phyloP scores from a whole-genome alignment of 257 asterid species.

The Galeopsis tetrahit region DNA sequence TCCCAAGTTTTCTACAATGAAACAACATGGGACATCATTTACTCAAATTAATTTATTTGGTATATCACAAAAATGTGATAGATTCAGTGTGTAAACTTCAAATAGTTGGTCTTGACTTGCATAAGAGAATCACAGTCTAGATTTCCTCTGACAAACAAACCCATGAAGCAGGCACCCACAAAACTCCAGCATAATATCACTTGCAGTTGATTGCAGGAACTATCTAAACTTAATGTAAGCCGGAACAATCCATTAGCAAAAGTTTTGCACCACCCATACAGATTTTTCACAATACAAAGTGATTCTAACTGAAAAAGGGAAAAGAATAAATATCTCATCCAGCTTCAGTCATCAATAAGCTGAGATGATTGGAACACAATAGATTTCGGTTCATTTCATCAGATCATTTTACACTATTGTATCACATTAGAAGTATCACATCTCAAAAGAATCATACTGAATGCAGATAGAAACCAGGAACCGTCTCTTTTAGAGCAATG shows the following conservation, averaged over 20 bases:
- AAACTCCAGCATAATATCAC: constrained; percentile 26
- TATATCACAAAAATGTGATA: neutral
- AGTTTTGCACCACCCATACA: neutral
- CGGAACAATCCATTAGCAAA: constrained; percentile 26
- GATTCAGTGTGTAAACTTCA: constrained; percentile 18
- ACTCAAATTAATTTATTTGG: neutral
- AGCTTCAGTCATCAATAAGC: constrained; percentile 23
- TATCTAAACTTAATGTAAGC: neutral
- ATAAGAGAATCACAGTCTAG: constrained; percentile 24
- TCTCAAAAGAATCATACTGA: constrained; percentile 27
- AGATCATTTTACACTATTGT: constrained; percentile 5
- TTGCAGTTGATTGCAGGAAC: constrained; percentile 25
- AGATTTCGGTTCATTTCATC: constrained; percentile 24
- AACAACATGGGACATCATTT: constrained; percentile 11
- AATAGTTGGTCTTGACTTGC: neutral
- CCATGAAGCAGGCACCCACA: constrained; percentile 21
- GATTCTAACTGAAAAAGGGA: constrained; percentile 18
- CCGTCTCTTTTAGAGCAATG: constrained; percentile 20
- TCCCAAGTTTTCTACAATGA: neutral
- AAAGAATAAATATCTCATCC: constrained; percentile 21
- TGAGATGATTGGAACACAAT: constrained; percentile 6
- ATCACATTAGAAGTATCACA: constrained; percentile 24
- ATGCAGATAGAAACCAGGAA: constrained; percentile 24
- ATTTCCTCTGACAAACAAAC: constrained; percentile 11
- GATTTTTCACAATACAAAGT: constrained; percentile 9